phyloP scores from a whole-genome alignment of 371 early-diverging fungal genomes.

The Sporodiniella umbellata region DNA sequence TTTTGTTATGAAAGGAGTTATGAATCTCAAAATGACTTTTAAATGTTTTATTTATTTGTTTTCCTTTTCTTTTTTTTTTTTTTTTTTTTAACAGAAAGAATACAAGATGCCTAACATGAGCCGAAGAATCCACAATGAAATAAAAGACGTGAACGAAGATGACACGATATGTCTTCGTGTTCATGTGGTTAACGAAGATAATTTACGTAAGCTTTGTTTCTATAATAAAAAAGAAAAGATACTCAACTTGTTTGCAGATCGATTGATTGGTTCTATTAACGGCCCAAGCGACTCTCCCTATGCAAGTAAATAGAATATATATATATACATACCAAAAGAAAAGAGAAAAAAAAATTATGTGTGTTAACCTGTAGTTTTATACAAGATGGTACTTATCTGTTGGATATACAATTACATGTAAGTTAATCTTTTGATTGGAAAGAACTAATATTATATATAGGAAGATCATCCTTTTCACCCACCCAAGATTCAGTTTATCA shows the following conservation, averaged over 20 bases:
- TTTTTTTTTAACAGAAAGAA: background rate
- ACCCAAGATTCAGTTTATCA: slow-evolving; percentile 51
- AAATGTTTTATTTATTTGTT: too few species aligned
- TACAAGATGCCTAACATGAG: slow-evolving; percentile 13
- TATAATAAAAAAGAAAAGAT: background rate
- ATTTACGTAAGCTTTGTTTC: slow-evolving; percentile 1
- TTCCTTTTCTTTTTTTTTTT: background rate
- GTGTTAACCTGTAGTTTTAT: background rate
- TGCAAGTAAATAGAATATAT: slow-evolving; percentile 21
- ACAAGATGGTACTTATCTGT: slow-evolving; percentile 32
- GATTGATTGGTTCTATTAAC: slow-evolving; percentile 14
- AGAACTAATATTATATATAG: background rate
- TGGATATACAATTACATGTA: slow-evolving; percentile 37
- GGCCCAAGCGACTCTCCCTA: slow-evolving; percentile 34
- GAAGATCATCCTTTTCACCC: slow-evolving; percentile 49
- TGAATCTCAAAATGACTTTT: too few species aligned
- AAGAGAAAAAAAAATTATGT: background rate
- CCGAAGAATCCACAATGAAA: slow-evolving; percentile 15
- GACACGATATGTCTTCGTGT: background rate
- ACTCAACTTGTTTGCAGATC: background rate
- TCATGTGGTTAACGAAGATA: background rate
- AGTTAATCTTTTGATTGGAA: too few species aligned
- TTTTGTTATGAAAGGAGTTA: too few species aligned
- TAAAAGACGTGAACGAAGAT: slow-evolving; percentile 16
- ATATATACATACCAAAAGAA: too few species aligned